Evolutionary conservation across 1,139 yeast genomes (phyloP).

Genomic region (Yamadazyma pseudoaaseri): DNA sequence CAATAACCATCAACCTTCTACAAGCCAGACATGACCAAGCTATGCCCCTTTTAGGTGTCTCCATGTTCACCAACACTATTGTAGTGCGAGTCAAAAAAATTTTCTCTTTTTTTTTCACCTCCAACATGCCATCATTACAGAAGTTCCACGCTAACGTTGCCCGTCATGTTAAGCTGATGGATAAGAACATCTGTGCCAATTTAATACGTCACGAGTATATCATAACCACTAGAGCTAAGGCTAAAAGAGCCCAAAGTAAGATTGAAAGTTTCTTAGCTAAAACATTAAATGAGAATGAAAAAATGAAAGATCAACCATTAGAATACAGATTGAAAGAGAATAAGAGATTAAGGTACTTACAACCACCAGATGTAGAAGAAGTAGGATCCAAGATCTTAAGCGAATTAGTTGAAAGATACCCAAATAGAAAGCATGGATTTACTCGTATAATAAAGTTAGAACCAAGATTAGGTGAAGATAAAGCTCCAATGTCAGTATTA

Average conservation of each 20-base stretch:
- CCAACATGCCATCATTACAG: conserved; percentile 43
- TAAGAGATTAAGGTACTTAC: conserved; percentile 34
- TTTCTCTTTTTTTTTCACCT: background rate
- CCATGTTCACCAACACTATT: too few relatives aligned
- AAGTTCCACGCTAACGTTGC: conserved; percentile 45
- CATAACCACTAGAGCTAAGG: conserved; percentile 45
- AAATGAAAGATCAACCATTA: conserved; percentile 18
- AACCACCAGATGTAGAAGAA: conserved; percentile 39
- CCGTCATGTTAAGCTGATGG: conserved; percentile 46
- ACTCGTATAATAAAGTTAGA: conserved; percentile 84
- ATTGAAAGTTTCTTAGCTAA: conserved; percentile 40
- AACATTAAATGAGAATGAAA: conserved; percentile 23
- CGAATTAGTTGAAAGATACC: conserved; percentile 64
- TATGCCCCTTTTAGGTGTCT: too few relatives aligned
- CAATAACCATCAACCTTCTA: too few relatives aligned
- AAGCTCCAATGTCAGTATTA: conserved; percentile 85
- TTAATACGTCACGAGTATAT: conserved; percentile 47
- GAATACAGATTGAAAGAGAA: conserved; percentile 19
- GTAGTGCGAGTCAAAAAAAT: conserved; percentile 2
- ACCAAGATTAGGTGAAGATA: conserved; percentile 81
- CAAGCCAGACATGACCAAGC: too few relatives aligned
- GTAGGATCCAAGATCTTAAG: conserved; percentile 59
- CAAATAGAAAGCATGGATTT: conserved; percentile 71
- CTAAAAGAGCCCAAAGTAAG: conserved; percentile 47
- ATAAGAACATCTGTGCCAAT: conserved; percentile 46